A percentile compares a stretch with the other conserved stretches of the same genome.
Conservation (phyloP, 345 rosid genomes). For the Hibiscus mutabilis region DNA sequence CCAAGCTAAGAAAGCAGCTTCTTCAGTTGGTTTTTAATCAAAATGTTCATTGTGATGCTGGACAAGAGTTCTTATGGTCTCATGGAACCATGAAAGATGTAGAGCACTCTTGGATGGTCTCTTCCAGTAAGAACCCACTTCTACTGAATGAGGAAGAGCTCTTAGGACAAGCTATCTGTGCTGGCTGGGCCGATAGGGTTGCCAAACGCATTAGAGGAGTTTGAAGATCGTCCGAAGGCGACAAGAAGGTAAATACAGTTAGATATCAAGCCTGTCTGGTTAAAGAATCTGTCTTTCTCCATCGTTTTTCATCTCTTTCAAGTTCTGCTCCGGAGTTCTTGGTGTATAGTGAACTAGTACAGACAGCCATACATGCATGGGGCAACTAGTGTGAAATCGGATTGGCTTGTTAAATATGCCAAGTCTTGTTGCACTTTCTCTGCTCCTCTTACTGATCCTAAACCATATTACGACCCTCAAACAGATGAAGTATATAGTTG, state of each 20-base stretch:
- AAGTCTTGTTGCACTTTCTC: constrained; percentile 53
- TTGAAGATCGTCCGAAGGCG: constrained; percentile 25
- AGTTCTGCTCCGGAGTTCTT: constrained; percentile 72
- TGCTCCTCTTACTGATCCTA: constrained; percentile 46
- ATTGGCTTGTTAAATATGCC: constrained; percentile 73
- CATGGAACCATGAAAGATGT: constrained; percentile 60
- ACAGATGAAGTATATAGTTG: constrained; percentile 50
- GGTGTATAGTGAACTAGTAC: constrained; percentile 69
- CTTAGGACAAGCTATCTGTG: constrained; percentile 70
- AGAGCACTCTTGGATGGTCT: constrained; percentile 59
- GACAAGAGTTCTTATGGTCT: constrained; percentile 58
- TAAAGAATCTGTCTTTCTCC: constrained; percentile 68
- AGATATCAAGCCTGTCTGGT: constrained; percentile 65
- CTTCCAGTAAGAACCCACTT: constrained; percentile 42
- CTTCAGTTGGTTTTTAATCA: constrained; percentile 61
- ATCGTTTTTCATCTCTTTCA: constrained; percentile 64
- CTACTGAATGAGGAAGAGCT: constrained; percentile 61
- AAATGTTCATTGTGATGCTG: constrained; percentile 21
- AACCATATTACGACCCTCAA: constrained; percentile 51
- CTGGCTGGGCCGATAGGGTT: constrained; percentile 96
- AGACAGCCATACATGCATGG: constrained; percentile 77
- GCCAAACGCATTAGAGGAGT: constrained; percentile 48
- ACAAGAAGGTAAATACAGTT: constrained; percentile 39
- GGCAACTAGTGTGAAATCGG: constrained; percentile 64
- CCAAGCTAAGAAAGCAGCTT: constrained; percentile 78